Evolutionary conservation across 345 rosid species (phyloP), one percentile per base, ranked within the genome.

Genomic region (Salix suchowensis): DNA sequence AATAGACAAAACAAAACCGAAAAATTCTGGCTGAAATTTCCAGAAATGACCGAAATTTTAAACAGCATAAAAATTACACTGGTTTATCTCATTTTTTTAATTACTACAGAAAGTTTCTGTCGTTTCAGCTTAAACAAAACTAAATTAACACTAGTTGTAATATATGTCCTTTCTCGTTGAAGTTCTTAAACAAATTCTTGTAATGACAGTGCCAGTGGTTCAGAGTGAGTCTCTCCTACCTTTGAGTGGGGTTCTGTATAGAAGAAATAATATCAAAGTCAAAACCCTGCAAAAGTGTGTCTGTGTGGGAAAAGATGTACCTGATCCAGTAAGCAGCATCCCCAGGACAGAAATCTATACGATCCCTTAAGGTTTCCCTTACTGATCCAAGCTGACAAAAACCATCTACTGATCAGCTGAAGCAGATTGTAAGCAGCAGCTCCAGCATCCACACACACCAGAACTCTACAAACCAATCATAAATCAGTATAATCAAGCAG

Each of bases 371-470:
- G 68, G 69, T 44, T 73, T 77, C 78, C 67, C 28, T 68, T 37
- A 28, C 18, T 68, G 36, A 34, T 34, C 79, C 79, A 78, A 72
- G 74, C 73, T 36, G 77, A 82, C 28, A 77, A 48, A 13, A 40
- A 32, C 39, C 80, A 71, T 84, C 81, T 79, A 58, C 81, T 36
- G 37, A 77, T 30, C 37, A 92, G 79, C 65, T 87, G 97, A 77
- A 87, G 80, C 79, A 92, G 76, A 83, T 89, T 85, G 73, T 90
- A 92, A 11, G 76, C 89, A 75, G 88, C 91, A 80, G 84, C 90
- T 70, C 70, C 84, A 58, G 80, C 81, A 80, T 82, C 79, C 65
- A 87, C 74, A 73, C 80, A 84, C 76, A 90, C 73, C 88, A 84
- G 72, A 75, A 36, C 72, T 73, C 92, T 87, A 75, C 65, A 66